A percentile compares a stretch with the other conserved stretches of the same genome.
Evolutionary conservation across 2,329 filamentous ascomycete genomes (phyloP).

Genomic region (Pochonia chlamydosporia): DNA sequence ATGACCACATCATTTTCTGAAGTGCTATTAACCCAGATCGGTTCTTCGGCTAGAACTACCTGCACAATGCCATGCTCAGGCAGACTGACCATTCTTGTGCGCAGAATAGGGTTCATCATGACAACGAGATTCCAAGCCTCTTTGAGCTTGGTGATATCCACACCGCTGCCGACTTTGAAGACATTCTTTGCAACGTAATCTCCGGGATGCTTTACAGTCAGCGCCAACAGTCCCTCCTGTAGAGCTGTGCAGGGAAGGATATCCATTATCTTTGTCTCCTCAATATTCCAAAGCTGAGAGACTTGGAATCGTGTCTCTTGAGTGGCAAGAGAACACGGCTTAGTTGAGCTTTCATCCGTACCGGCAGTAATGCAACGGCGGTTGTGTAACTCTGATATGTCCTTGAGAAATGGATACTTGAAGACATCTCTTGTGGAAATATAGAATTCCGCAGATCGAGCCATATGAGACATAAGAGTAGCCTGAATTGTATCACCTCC

Average conservation of each 20-base stretch:
- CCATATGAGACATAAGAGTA: background rate
- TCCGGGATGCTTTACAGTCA: conserved; percentile 9
- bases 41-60: conserved; percentile 7
- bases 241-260: conserved; percentile 15
- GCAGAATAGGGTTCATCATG: conserved; percentile 8
- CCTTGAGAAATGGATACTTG: background rate
- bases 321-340: background rate
- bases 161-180: conserved; percentile 5
- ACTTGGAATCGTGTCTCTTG: conserved; percentile 1
- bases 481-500: background rate
- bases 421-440: background rate
- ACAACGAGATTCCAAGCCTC: conserved; percentile 12
- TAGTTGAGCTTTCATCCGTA: background rate
- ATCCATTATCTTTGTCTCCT: conserved; percentile 9
- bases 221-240: conserved; percentile 14
- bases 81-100: conserved; percentile 10
- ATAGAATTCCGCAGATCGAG: background rate
- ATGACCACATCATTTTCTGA: conserved; percentile 1
- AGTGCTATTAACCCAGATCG: conserved; percentile 1
- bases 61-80: conserved; percentile 9
- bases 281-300: conserved; percentile 10
- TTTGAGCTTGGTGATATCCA: conserved; percentile 9
- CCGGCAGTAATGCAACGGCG: background rate
- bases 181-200: conserved; percentile 13
- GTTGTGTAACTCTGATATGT: background rate